Base-by-base conservation (phyloP, 768 basidiomycete species). In the Trametes cubensis region DNA sequence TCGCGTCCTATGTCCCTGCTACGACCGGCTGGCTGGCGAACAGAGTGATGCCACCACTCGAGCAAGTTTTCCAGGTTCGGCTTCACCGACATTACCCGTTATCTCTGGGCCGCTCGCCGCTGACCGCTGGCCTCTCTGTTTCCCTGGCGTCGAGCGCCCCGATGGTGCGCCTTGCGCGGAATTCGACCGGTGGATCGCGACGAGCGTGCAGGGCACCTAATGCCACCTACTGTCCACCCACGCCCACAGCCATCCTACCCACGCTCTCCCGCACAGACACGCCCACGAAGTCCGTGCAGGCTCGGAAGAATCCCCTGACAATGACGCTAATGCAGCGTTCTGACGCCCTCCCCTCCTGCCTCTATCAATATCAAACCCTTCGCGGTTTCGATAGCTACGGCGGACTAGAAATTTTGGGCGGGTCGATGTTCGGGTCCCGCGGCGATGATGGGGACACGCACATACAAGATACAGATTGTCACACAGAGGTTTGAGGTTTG, bases 221-320 rank as follows among this genome's bases (percentile, higher is more conserved):
- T 34, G 2, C 34, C 34, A 34, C 34, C 10, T 34, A 34, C 10
- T 6, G 34, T 10, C 34, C 34, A 34, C 34, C 34, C 34, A 34
- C 34, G 34, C 34, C 34, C 34, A 34, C 34, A 34, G 34, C 34
- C 34, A 34, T 34, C 34, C 34, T 34, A 34, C 34, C 34, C 34
- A 34, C 34, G 34, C 34, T 34, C 34, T 34, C 34, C 23, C 20
- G 42, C 28, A 25, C 42, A 46, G 42, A 20, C 39, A 41, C 51
- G 51, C 51, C 10, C 51, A 30, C 54, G 44, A 41, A 44, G n/a
- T 49, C 58, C 58, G 58, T 39, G 49, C 47, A 18, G 26, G 40
- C 49, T 59, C 58, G 48, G 58, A 38, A 41, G 41, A 59, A 44
- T 40, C 49, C 4, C 7, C 11, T 11, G 34, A 5, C 15, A 14